Percentiles rank a stretch among this genome's conserved stretches.
Conservation (phyloP, 371 early-diverging fungal genomes). For the Coemansia sp. region DNA sequence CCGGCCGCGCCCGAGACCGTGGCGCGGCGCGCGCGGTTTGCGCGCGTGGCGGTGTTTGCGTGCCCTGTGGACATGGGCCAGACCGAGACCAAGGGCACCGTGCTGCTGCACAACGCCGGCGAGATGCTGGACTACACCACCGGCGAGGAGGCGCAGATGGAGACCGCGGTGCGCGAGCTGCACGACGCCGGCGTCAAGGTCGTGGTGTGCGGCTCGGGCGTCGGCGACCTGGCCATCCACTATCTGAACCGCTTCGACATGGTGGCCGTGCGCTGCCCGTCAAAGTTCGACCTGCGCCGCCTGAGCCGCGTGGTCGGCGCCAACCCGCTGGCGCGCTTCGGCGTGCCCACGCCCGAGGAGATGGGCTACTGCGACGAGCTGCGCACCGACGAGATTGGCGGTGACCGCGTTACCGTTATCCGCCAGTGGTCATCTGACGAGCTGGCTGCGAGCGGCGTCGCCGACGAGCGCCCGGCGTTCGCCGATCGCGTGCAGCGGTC, state of each 20-base stretch:
- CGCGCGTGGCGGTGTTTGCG: constrained; percentile 96
- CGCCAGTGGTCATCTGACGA: constrained; percentile 61
- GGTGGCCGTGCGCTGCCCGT: constrained; percentile 86
- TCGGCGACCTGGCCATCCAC: constrained; percentile 95
- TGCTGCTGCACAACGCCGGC: constrained; percentile 93
- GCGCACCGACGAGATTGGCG: constrained; percentile 94
- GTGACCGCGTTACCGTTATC: constrained; percentile 95
- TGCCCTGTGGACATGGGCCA: constrained; percentile 94
- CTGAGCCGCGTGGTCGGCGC: constrained; percentile 93
- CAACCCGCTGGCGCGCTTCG: constrained; percentile 88
- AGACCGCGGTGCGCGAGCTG: constrained; percentile 71
- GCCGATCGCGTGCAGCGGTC: constrained; percentile 91
- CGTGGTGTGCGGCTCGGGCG: constrained; percentile 83
- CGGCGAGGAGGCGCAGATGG: constrained; percentile 85
- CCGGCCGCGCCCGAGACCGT: constrained; percentile 91
- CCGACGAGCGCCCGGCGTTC: constrained; percentile 75
- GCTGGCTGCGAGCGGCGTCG: constrained; percentile 36
- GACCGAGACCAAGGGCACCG: constrained; percentile 99
- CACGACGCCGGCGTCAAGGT: constrained; percentile 93
- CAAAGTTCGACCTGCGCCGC: constrained; percentile 96
- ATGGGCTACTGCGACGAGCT: constrained; percentile 96
- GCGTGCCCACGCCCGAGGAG: constrained; percentile 95
- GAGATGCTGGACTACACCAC: constrained; percentile 97
- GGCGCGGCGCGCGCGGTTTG: constrained; percentile 68
- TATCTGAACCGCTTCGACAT: constrained; percentile 91